Conservation (phyloP, 1,139 yeast species). For the Ogataea hybrid region DNA sequence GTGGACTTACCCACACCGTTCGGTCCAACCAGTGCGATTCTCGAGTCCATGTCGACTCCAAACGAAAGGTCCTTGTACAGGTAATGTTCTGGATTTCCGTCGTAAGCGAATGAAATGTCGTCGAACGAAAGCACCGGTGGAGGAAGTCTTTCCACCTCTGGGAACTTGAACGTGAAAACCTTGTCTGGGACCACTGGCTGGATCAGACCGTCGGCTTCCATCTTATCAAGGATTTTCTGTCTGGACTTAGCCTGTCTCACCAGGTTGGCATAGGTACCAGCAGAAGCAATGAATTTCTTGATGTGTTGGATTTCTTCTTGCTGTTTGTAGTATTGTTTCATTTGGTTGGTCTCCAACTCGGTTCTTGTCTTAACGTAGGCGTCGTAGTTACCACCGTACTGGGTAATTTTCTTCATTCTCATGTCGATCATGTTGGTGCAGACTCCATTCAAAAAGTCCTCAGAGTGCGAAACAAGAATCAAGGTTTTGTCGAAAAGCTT, state of each 20-base stretch:
- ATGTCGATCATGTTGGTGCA: conserved; percentile 98
- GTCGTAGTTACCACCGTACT: conserved; percentile 99
- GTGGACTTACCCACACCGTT: conserved; percentile 99
- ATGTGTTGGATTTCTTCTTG: conserved; percentile 99
- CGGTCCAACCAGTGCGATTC: conserved; percentile 98
- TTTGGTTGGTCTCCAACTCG: conserved; percentile 95
- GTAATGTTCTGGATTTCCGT: conserved; percentile 84
- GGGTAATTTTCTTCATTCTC: conserved; percentile 69
- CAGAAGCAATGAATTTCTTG: conserved; percentile 97
- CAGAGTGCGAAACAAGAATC: conserved; percentile 95
- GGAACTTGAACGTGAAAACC: conserved; percentile 91
- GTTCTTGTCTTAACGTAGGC: conserved; percentile 91
- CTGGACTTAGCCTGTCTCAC: conserved; percentile 99
- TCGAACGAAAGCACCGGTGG: conserved; percentile 99
- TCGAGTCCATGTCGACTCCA: conserved; percentile 99
- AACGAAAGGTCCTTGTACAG: conserved; percentile 88
- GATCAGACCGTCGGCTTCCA: conserved; percentile 99
- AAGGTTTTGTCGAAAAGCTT: conserved; percentile 91
- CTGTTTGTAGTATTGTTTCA: conserved; percentile 95
- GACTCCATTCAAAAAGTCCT: conserved; percentile 99
- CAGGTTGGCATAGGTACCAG: conserved; percentile 99
- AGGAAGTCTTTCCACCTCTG: conserved; percentile 95
- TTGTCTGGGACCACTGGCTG: conserved; percentile 91
- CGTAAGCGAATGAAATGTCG: conserved; percentile 88
- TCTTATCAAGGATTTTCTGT: conserved; percentile 98